phyloP scores from a whole-genome alignment of 805 yeast species.

The Metschnikowia picachoensis region DNA sequence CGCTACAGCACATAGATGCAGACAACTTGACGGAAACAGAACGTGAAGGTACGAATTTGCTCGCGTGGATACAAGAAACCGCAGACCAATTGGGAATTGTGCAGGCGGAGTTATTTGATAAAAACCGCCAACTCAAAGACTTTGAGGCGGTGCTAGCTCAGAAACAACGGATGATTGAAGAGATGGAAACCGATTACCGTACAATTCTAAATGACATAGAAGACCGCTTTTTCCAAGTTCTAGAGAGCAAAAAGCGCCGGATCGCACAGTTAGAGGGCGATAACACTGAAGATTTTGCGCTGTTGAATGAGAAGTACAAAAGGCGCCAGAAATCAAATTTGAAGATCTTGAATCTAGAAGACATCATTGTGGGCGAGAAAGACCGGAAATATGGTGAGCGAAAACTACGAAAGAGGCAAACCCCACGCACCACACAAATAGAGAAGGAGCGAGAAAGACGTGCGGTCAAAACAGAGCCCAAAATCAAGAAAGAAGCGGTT shows the following conservation, averaged over 20 bases:
- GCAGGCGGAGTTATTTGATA: neutral
- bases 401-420: neutral
- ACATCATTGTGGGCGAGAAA: constrained; percentile 12
- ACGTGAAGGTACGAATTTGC: constrained; percentile 11
- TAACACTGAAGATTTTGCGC: constrained; percentile 4
- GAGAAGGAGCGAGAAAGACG: constrained; percentile 1
- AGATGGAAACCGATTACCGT: constrained; percentile 14
- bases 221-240: constrained; percentile 18
- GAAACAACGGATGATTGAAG: constrained; percentile 13
- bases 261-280: constrained; percentile 16
- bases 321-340: constrained; percentile 14
- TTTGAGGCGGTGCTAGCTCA: neutral
- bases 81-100: constrained; percentile 5
- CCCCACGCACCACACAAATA: neutral
- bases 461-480: too few relatives aligned
- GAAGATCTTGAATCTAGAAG: constrained; percentile 16
- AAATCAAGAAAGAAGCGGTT: too few relatives aligned
- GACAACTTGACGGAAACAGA: constrained; percentile 6
- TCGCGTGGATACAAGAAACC: constrained; percentile 14
- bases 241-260: constrained; percentile 12
- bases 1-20: constrained; percentile 4
- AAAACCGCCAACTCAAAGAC: neutral
- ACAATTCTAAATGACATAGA: constrained; percentile 15
- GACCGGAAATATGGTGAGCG: constrained; percentile 5
- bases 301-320: constrained; percentile 11